A percentile compares a stretch with the other conserved stretches of the same genome.
phyloP scores from a whole-genome alignment of 2,329 filamentous ascomycete species.

The Huntiella abstrusa region DNA sequence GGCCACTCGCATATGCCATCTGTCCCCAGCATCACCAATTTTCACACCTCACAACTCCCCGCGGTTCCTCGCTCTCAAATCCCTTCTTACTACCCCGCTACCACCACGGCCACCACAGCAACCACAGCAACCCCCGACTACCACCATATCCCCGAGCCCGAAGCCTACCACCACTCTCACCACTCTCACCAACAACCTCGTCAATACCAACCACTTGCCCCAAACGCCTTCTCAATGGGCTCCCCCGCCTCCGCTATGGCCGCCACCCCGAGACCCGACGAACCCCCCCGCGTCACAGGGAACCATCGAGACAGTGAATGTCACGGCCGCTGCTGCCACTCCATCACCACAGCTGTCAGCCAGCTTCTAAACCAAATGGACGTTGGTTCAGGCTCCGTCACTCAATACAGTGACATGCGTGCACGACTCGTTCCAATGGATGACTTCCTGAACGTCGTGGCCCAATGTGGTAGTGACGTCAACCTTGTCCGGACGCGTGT shows the following conservation, averaged over 20 bases:
- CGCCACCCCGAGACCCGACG: background rate
- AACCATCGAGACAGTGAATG: background rate
- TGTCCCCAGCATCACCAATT: no score
- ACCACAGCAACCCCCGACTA: background rate
- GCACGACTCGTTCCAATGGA: background rate
- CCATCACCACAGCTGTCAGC: background rate
- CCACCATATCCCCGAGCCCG: no score
- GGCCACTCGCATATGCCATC: no score
- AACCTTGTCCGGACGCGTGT: background rate
- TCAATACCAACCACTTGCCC: background rate
- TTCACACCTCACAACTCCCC: no score
- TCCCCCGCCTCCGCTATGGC: background rate
- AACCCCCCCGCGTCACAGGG: background rate
- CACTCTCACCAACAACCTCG: background rate
- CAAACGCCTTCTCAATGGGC: background rate
- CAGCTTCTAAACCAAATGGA: background rate
- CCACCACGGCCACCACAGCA: background rate
- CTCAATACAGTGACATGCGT: background rate
- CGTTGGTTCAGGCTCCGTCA: background rate
- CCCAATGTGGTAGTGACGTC: background rate
- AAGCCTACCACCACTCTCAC: background rate
- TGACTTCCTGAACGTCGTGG: background rate
- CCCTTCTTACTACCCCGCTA: background rate
- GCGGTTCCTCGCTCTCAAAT: no score
- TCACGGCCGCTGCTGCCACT: background rate